Evolutionary conservation across 805 yeast genomes (phyloP).

Genomic region (Wickerhamiella domercqiae): DNA sequence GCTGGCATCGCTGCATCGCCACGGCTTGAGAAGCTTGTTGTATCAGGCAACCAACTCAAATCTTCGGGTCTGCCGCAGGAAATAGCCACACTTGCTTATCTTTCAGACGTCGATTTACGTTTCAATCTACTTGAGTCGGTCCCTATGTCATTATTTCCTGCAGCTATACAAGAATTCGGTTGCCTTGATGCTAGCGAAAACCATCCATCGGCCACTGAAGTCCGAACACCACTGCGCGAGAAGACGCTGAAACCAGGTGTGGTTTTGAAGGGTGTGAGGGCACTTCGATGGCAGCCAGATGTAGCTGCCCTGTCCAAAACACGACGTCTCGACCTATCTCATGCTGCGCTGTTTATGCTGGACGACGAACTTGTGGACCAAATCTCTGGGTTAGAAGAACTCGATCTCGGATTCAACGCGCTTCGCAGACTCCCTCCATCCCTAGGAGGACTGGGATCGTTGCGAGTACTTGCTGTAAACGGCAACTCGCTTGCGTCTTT

Average conservation of each 20-base stretch:
- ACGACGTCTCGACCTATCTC: slow-evolving; percentile 50
- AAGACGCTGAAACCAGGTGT: neutral
- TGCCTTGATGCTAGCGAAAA: neutral
- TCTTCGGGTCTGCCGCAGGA: slow-evolving; percentile 40
- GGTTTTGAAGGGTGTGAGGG: neutral
- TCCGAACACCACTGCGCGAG: neutral
- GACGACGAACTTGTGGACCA: slow-evolving; percentile 46
- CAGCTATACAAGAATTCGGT: neutral
- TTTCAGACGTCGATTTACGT: neutral
- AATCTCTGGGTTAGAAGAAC: slow-evolving; percentile 51
- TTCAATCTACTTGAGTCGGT: neutral
- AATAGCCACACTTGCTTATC: neutral
- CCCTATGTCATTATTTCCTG: neutral
- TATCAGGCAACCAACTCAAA: slow-evolving; percentile 58
- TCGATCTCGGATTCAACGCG: slow-evolving; percentile 70
- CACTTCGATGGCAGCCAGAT: neutral
- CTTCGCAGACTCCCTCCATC: slow-evolving; percentile 60
- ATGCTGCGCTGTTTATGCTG: slow-evolving; percentile 67
- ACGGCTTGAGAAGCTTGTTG: neutral
- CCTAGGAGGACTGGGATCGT: slow-evolving; percentile 40
- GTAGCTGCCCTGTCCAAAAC: neutral
- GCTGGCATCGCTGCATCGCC: neutral
- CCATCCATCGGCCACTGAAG: neutral
- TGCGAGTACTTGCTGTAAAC: slow-evolving; percentile 53
- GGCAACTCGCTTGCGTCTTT: slow-evolving; percentile 59